These are phyloP conservation scores for Phytophthora idaei DNA, from an alignment of 352 stramenopile species.

Conservation along the genomic window DNA sequence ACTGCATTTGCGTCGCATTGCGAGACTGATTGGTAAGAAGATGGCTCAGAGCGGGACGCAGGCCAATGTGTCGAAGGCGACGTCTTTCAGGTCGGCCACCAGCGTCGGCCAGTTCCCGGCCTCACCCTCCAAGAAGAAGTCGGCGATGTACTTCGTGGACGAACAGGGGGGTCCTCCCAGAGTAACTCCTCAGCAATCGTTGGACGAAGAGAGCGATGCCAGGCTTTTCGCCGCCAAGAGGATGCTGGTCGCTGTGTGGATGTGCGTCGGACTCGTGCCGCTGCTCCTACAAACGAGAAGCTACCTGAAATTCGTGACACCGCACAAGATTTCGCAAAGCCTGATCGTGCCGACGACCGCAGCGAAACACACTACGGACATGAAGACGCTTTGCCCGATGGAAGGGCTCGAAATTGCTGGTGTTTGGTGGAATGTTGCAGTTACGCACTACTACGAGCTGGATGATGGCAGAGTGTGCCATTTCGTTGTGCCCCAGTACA, in stretches of 20 bases:
- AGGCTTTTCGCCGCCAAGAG: constrained; percentile 21
- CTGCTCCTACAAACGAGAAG: constrained; percentile 32
- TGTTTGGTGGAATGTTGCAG: constrained; percentile 33
- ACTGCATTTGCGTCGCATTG: not conserved
- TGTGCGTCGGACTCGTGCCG: constrained; percentile 27
- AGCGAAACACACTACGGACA: constrained; percentile 13
- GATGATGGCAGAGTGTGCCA: constrained; percentile 25
- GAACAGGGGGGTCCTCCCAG: not conserved
- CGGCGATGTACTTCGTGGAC: constrained; percentile 24
- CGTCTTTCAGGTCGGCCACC: constrained; percentile 7
- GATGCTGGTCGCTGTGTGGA: constrained; percentile 29
- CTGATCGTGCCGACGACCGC: constrained; percentile 19
- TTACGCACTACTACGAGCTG: constrained; percentile 34
- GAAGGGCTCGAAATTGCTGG: constrained; percentile 34
- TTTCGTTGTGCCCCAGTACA: constrained; percentile 39
- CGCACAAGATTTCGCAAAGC: constrained; percentile 35
- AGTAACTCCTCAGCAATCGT: not conserved
- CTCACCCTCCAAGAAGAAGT: constrained; percentile 9
- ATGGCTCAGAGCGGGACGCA: constrained; percentile 8
- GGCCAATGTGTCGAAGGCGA: not conserved
- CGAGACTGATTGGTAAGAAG: not conserved
- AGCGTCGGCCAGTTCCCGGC: constrained; percentile 5
- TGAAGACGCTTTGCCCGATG: constrained; percentile 27
- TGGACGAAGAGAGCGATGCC: constrained; percentile 7
- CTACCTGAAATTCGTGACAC: constrained; percentile 39